Conservation (phyloP, 768 basidiomycete species). For the Suillus variegatus region DNA sequence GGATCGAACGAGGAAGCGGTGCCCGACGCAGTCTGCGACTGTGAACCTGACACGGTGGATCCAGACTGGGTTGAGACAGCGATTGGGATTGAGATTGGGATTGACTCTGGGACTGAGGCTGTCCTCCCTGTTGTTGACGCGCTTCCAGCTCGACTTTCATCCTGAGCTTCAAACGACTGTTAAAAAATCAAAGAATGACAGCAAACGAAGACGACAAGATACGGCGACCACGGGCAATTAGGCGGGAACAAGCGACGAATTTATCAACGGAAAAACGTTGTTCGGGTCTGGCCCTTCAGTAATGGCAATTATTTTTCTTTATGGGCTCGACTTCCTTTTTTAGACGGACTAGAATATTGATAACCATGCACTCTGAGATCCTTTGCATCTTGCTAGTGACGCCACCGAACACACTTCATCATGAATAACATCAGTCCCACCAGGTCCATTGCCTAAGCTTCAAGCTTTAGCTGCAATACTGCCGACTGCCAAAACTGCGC, state of each 20-base stretch:
- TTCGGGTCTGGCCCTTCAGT: neutral
- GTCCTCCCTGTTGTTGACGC: constrained; percentile 11
- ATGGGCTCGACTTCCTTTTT: constrained; percentile 5
- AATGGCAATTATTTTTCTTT: neutral
- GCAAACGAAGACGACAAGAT: neutral
- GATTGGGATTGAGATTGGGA: constrained; percentile 16
- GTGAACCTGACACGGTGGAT: constrained; percentile 4
- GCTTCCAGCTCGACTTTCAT: constrained; percentile 1
- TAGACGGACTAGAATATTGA: neutral
- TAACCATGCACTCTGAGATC: too few species aligned
- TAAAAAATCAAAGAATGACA: constrained; percentile 3
- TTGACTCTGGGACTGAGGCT: constrained; percentile 1
- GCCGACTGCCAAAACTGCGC: too few species aligned
- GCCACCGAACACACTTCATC: too few species aligned
- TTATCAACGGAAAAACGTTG: constrained; percentile 8
- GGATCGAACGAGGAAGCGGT: constrained; percentile 15
- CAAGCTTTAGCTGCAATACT: too few species aligned
- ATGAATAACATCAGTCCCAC: too few species aligned
- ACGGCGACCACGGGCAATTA: constrained; percentile 8
- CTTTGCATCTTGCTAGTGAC: too few species aligned
- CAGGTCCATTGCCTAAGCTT: too few species aligned
- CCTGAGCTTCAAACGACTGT: neutral
- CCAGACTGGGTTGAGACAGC: constrained; percentile 11
- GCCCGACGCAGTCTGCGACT: constrained; percentile 12
- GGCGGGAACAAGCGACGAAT: constrained; percentile 3